Conservation (phyloP, 352 stramenopile genomes). For the Elongisporangium prolatum region DNA sequence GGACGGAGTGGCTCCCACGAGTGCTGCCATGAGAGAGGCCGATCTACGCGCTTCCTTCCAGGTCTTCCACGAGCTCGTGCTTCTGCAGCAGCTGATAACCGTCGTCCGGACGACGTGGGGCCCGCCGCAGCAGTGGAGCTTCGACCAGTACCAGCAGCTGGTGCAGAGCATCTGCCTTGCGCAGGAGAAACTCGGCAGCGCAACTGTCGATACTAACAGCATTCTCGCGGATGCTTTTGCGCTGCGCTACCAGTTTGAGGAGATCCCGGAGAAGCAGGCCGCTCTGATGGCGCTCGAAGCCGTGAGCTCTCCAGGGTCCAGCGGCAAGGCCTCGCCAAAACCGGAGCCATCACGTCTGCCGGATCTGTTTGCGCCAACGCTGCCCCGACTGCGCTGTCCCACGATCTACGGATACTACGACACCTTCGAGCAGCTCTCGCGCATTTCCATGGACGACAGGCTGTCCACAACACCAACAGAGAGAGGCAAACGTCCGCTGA, state of each 20-base stretch:
- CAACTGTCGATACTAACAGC: conserved; percentile 23
- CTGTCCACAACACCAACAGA: not conserved
- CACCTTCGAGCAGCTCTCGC: conserved; percentile 55
- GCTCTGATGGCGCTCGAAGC: conserved; percentile 14
- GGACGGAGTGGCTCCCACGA: not conserved
- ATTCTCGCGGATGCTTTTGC: conserved; percentile 47
- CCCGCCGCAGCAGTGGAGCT: conserved; percentile 34
- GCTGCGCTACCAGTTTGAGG: conserved; percentile 63
- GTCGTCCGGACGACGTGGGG: conserved; percentile 43
- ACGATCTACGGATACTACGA: conserved; percentile 75
- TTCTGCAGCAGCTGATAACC: conserved; percentile 55
- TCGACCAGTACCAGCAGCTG: conserved; percentile 53
- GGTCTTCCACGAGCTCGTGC: conserved; percentile 59
- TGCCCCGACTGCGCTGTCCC: conserved; percentile 41
- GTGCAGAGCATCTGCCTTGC: conserved; percentile 53
- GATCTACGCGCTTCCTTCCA: conserved; percentile 67
- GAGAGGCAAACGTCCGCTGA: conserved; percentile 17
- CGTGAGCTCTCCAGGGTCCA: not conserved
- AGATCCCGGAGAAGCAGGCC: conserved; percentile 55
- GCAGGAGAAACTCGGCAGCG: conserved; percentile 33
- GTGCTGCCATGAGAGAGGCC: conserved; percentile 12
- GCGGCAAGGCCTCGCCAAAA: conserved; percentile 23
- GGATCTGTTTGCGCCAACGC: conserved; percentile 9
- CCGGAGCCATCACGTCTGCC: conserved; percentile 11
- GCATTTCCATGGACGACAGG: not conserved